Base-by-base conservation (phyloP, 805 yeast genomes). In the Lipomyces spencermartinsiae region DNA sequence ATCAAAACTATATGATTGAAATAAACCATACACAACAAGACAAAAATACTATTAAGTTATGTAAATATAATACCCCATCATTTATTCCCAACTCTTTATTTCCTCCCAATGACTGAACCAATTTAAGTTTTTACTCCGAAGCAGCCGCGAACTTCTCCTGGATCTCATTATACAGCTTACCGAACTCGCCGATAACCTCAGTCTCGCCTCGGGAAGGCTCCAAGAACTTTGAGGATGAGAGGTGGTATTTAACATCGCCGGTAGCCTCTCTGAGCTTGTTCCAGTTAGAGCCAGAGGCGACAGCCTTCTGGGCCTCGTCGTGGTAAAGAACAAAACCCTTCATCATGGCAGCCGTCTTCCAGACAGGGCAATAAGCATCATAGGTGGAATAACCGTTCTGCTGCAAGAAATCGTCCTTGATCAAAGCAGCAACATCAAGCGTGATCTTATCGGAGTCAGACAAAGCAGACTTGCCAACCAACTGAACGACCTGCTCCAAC, bases 311-410 rank as follows among this genome's bases (percentile, higher is more conserved):
- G 39, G 99, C 98, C 83, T 95, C 98, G 74, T 94, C 98, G 77
- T 91, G 88, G 82, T 95, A 95, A 46, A 93, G 81, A 68, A 93
- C 87, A 76, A 95, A 95, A 10, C 93, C 89, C 81, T 91, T 93
- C 98, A 95, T 93, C 99, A 95, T 95, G 79, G 92, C 95, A 75
- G 87, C 90, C 59, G 99, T 95, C 85, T 95, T 95, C 99, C 99
- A 95, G 78, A 95, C 91, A 73, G 99, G 99, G 83, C 99, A 95
- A 90, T 93, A 95, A 51, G 97, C 97, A 82, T 95, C 99, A 79
- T 95, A 95, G 57, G 97, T 84, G 59, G 99, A 95, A 83, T 95
- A 95, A 83, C 99, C 99, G 82, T 95, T 95, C 84, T 95, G 99
- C 83, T 95, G 99, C 80, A 95, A 85, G 89, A 95, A 95, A 82